Conservation (phyloP, 73 alveolate genomes). For the Blepharisma stoltei region DNA sequence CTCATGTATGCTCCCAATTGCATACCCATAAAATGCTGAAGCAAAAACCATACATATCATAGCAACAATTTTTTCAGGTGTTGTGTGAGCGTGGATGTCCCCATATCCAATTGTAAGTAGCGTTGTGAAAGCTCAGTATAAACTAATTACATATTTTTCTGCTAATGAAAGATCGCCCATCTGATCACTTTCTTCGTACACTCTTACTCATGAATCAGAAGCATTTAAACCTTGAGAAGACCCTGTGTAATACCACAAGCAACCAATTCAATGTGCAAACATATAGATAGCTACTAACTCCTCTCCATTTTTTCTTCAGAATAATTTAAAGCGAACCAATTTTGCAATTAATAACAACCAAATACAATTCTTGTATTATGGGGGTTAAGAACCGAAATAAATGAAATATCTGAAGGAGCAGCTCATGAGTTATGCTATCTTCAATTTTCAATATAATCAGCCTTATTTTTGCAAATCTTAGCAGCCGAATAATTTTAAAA, state of each 20-base stretch:
- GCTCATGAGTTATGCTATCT: slow-evolving; percentile 61
- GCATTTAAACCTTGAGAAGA: neutral
- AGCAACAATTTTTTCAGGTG: neutral
- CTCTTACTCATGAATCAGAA: too few species aligned
- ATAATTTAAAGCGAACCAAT: too few species aligned
- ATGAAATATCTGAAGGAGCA: slow-evolving; percentile 51
- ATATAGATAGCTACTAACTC: slow-evolving; percentile 57
- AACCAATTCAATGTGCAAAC: slow-evolving; percentile 87
- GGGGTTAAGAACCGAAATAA: slow-evolving; percentile 65
- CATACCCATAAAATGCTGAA: neutral
- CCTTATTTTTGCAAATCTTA: slow-evolving; percentile 42
- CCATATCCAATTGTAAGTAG: slow-evolving; percentile 26
- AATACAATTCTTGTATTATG: too few species aligned
- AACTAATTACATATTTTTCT: slow-evolving; percentile 29
- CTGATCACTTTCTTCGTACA: too few species aligned
- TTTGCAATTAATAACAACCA: too few species aligned
- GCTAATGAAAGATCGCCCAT: neutral
- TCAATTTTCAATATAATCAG: slow-evolving; percentile 59
- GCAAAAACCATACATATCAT: neutral
- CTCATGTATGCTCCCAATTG: neutral
- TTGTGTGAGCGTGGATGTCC: neutral
- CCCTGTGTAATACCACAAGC: slow-evolving; percentile 72
- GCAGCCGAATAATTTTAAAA: slow-evolving; percentile 27
- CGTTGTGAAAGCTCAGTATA: slow-evolving; percentile 13
- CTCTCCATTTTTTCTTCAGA: too few species aligned